Percentiles rank a stretch among this genome's conserved stretches.
These are phyloP conservation scores for Astragalus glycyphyllos DNA, from an alignment of 306 rosid genomes.

Conservation along the genomic window DNA sequence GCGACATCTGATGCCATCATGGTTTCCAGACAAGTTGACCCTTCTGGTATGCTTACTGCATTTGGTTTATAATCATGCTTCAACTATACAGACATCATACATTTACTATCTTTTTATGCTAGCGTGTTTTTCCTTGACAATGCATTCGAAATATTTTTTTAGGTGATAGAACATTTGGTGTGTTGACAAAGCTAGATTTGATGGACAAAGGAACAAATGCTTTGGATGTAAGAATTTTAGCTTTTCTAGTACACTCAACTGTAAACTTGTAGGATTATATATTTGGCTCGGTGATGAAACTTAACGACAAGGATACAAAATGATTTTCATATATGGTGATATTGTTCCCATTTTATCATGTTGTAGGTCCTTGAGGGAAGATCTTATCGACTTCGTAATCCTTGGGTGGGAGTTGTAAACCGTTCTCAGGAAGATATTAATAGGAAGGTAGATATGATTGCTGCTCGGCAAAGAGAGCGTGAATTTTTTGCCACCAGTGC, in stretches of 20 bases:
- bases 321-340: neutral
- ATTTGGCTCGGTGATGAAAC: constrained; percentile 31
- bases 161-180: constrained; percentile 93
- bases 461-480: constrained; percentile 85
- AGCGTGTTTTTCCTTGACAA: constrained; percentile 27
- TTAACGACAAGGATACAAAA: neutral
- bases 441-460: constrained; percentile 78
- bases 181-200: constrained; percentile 92
- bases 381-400: constrained; percentile 80
- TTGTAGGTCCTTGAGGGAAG: constrained; percentile 92
- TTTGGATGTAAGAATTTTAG: constrained; percentile 65
- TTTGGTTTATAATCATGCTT: constrained; percentile 22
- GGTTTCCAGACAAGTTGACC: constrained; percentile 88
- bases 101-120: constrained; percentile 22
- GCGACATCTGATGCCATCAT: constrained; percentile 94
- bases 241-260: constrained; percentile 24
- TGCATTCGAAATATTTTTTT: constrained; percentile 25
- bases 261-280: constrained; percentile 32
- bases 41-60: constrained; percentile 59
- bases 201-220: constrained; percentile 97
- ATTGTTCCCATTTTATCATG: constrained; percentile 29
- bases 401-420: constrained; percentile 99
- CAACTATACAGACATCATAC: constrained; percentile 17
- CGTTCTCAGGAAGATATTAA: constrained; percentile 98
- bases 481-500: constrained; percentile 82